Base-by-base conservation (phyloP, 805 yeast species). In the Cephaloascus albidus region DNA sequence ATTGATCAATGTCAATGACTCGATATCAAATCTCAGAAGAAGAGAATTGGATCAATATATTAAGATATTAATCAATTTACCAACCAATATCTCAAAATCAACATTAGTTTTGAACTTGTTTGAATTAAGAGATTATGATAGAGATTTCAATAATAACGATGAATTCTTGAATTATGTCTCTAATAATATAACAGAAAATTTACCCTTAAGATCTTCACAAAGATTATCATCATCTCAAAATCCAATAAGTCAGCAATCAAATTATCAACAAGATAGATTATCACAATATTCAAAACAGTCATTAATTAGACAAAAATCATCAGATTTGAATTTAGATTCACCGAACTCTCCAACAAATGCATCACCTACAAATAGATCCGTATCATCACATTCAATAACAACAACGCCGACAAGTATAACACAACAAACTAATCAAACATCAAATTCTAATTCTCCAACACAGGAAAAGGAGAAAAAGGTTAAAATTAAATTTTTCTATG, bases 1-100 rank as follows among this genome's bases (percentile, higher is more conserved):
- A 2, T 70, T 90, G 36, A 82, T 94, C 31, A 85, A 83, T 51
- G 95, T 93, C 40, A 87, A 87, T 45, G 97, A 90, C 46, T 64
- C 68, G 42, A 63, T 76, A 38, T 71, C 76, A 39, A 75, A 72
- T 46, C 65, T 72, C 47, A 61, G 81, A 48, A 55, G 77, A 45
- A 71, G 69, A 41, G 77, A 74, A 51, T 61, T 76, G 43, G 79
- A 76, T 52, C 61, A 62, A 41, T 76, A 75, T 51, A 55, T 76
- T 41, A 58, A 68, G 36, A 66, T 60, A 62, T 77, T 90, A 45
- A 70, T 86, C 26, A 68, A 74, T 33, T 68, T 90, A 52, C 97
- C 97, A 0, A 61, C 66, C 12, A 80, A 88, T 50, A 84, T 93
- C 23, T 76, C 93, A 2, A 73, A 76, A 40, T 76, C 84, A 14